Conservation (phyloP, 768 basidiomycete genomes). For the Chlorophyllum brunneum region DNA sequence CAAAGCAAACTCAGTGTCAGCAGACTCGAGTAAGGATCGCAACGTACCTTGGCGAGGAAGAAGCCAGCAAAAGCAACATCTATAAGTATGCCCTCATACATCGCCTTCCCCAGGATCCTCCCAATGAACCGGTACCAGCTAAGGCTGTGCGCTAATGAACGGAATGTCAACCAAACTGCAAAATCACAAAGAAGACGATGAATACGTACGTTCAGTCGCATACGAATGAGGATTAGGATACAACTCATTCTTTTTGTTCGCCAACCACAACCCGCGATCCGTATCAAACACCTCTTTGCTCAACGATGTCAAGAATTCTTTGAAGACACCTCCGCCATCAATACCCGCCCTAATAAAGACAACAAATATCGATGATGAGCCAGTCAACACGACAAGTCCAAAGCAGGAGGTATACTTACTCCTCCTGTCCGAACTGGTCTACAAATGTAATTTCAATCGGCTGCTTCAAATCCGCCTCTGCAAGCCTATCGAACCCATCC, state of each 20-base stretch:
- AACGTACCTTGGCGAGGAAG: slow-evolving; percentile 79
- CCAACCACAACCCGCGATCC: slow-evolving; percentile 90
- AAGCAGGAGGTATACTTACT: slow-evolving; percentile 47
- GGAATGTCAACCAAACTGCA: neutral
- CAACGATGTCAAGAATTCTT: slow-evolving; percentile 93
- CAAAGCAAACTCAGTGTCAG: neutral
- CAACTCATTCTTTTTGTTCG: slow-evolving; percentile 86
- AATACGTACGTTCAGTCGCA: slow-evolving; percentile 73
- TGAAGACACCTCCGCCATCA: slow-evolving; percentile 96
- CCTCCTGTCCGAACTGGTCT: slow-evolving; percentile 81
- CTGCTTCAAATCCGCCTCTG: slow-evolving; percentile 75
- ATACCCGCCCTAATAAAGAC: slow-evolving; percentile 66
- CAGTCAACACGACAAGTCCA: neutral
- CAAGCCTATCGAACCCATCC: slow-evolving; percentile 86
- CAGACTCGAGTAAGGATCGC: neutral
- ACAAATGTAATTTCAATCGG: slow-evolving; percentile 88
- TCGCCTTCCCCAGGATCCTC: slow-evolving; percentile 89
- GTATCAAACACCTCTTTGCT: slow-evolving; percentile 95
- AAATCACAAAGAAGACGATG: neutral
- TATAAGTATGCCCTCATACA: slow-evolving; percentile 94
- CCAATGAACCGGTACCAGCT: slow-evolving; percentile 95
- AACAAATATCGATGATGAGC: neutral
- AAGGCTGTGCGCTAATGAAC: slow-evolving; percentile 65
- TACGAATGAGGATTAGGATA: slow-evolving; percentile 94
- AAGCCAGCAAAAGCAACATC: slow-evolving; percentile 95